These are phyloP conservation scores for Fusarium sp. DNA, from an alignment of 2,329 filamentous ascomycete genomes.

Conservation along the genomic window DNA sequence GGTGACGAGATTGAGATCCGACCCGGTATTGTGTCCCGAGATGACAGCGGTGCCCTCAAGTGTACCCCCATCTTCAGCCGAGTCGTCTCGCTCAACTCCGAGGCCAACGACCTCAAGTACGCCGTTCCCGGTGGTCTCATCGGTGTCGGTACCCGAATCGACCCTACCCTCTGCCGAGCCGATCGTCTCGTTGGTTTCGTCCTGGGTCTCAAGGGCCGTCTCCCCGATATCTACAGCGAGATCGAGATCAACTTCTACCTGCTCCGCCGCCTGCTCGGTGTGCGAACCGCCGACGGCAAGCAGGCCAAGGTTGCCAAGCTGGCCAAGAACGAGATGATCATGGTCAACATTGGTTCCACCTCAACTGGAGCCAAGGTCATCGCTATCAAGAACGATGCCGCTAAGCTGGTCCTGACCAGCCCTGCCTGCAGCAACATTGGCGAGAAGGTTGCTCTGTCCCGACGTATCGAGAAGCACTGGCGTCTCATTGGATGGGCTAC, in stretches of 20 bases:
- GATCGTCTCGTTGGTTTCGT: conserved; percentile 99
- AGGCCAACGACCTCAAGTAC: conserved; percentile 98
- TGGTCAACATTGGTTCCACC: conserved; percentile 99
- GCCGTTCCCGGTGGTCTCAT: conserved; percentile 97
- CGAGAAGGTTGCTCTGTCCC: conserved; percentile 95
- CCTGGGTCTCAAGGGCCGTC: conserved; percentile 89
- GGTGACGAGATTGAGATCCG: conserved; percentile 99
- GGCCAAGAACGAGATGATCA: conserved; percentile 97
- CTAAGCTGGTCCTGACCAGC: conserved; percentile 91
- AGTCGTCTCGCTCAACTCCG: conserved; percentile 94
- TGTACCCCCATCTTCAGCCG: conserved; percentile 98
- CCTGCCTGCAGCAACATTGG: conserved; percentile 97
- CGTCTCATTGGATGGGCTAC: conserved; percentile 93
- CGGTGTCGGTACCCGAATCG: conserved; percentile 96
- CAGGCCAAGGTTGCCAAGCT: conserved; percentile 99
- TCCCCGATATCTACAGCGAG: conserved; percentile 97
- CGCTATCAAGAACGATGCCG: conserved; percentile 96
- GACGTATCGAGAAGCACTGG: conserved; percentile 99
- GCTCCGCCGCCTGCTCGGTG: conserved; percentile 91
- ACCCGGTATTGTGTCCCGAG: conserved; percentile 97
- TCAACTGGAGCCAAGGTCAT: conserved; percentile 97
- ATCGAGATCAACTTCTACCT: conserved; percentile 99
- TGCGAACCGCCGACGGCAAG: conserved; percentile 98
- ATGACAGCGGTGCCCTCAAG: conserved; percentile 92
- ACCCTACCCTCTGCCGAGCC: conserved; percentile 97